phyloP scores from a whole-genome alignment of 2,329 filamentous ascomycete species.

The Epichloe sp. region DNA sequence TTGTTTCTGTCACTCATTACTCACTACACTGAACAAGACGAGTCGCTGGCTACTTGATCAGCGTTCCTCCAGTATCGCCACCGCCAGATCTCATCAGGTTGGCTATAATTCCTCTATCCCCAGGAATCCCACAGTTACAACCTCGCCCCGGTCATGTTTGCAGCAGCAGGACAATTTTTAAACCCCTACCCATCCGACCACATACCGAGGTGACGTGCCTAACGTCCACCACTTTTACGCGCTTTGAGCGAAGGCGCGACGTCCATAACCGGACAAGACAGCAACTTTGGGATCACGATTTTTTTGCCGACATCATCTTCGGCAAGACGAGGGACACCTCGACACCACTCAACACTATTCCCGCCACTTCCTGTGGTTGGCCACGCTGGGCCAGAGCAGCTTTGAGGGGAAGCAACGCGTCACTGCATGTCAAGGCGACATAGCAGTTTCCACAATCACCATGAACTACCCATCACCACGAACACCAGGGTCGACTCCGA shows the following conservation, averaged over 20 bases:
- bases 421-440: conserved; percentile 19
- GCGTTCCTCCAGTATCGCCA: conserved; percentile 14
- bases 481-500: conserved; percentile 33
- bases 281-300: not conserved
- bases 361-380: conserved; percentile 7
- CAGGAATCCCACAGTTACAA: conserved; percentile 18
- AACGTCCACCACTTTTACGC: conserved; percentile 30
- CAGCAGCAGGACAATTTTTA: conserved; percentile 38
- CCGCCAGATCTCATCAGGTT: conserved; percentile 17
- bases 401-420: not conserved
- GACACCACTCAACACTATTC: not conserved
- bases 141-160: conserved; percentile 37
- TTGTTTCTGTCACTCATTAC: conserved; percentile 14
- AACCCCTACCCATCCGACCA: conserved; percentile 45
- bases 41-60: conserved; percentile 16
- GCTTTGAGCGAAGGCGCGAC: not conserved
- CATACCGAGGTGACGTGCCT: conserved; percentile 47
- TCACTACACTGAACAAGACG: not conserved
- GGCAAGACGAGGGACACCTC: not conserved
- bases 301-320: not conserved
- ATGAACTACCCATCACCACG: conserved; percentile 28
- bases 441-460: conserved; percentile 22
- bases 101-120: conserved; percentile 15
- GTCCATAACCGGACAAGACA: not conserved
- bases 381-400: conserved; percentile 3